Percentiles rank a stretch among this genome's conserved stretches.
phyloP scores from a whole-genome alignment of 768 basidiomycete genomes.

The Amanita brunnescens region DNA sequence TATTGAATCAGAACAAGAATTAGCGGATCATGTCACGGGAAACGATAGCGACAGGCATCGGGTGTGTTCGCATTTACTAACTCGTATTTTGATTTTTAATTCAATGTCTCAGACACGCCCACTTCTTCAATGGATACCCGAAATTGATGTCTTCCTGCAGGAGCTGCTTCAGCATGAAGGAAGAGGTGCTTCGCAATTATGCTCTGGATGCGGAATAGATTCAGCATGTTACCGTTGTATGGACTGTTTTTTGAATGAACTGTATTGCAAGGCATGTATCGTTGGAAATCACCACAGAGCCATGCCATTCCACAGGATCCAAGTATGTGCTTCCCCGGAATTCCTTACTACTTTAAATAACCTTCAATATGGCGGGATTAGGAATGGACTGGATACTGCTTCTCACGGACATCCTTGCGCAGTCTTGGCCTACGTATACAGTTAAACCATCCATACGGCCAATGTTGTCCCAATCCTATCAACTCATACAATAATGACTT shows the following conservation, averaged over 20 bases:
- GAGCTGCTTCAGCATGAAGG: neutral
- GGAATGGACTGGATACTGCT: neutral
- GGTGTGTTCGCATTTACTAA: neutral
- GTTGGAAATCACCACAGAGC: conserved; percentile 6
- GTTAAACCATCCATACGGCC: neutral
- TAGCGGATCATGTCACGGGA: neutral
- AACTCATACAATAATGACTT: neutral
- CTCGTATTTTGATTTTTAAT: neutral
- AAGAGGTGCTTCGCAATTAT: neutral
- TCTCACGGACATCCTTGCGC: neutral
- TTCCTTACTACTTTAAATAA: no score
- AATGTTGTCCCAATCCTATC: neutral
- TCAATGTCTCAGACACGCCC: neutral
- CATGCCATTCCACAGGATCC: conserved; percentile 12
- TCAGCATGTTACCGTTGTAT: conserved; percentile 6
- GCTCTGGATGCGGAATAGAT: neutral
- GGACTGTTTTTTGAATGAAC: conserved; percentile 7
- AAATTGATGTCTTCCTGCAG: neutral
- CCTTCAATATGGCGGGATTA: no score
- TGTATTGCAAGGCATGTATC: conserved; percentile 9
- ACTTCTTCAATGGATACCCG: conserved; percentile 2
- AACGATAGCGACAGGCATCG: neutral
- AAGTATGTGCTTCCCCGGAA: conserved; percentile 3
- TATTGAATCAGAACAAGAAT: neutral
- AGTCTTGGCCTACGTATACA: neutral